phyloP scores from a whole-genome alignment of 75 land plant species.

The Azolla pinnata region DNA sequence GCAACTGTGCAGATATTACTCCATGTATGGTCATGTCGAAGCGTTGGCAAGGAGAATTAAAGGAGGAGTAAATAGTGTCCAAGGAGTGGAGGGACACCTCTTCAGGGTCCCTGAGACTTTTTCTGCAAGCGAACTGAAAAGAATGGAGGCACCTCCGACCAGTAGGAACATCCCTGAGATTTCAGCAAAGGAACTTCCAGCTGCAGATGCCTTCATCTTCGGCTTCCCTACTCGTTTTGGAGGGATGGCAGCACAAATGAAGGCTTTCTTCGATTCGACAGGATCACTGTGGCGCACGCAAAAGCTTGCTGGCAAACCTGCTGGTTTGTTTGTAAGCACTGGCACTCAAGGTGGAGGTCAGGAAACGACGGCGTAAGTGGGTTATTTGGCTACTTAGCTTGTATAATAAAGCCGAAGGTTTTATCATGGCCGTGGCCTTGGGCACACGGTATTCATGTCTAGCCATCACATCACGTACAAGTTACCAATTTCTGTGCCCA shows the following conservation, averaged over 20 bases:
- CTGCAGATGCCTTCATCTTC: slow-evolving; percentile 73
- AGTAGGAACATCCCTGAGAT: slow-evolving; percentile 54
- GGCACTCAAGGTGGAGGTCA: slow-evolving; percentile 94
- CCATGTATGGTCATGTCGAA: slow-evolving; percentile 95
- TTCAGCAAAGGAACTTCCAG: slow-evolving; percentile 43
- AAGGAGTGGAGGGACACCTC: slow-evolving; percentile 67
- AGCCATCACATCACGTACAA: too few relatives aligned
- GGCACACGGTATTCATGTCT: too few relatives aligned
- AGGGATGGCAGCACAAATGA: slow-evolving; percentile 87
- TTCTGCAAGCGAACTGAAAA: slow-evolving; percentile 41
- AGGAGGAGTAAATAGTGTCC: slow-evolving; percentile 69
- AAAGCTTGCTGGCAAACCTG: slow-evolving; percentile 77
- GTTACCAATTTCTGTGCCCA: too few relatives aligned
- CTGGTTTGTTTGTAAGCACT: slow-evolving; percentile 84
- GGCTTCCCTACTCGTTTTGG: slow-evolving; percentile 92
- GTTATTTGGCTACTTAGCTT: too few relatives aligned
- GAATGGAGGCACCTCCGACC: slow-evolving; percentile 71
- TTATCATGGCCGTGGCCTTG: too few relatives aligned
- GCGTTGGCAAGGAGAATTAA: slow-evolving; percentile 68
- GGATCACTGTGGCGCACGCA: slow-evolving; percentile 69
- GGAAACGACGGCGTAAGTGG: slow-evolving; percentile 93
- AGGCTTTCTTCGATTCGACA: slow-evolving; percentile 82
- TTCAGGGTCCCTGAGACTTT: slow-evolving; percentile 75
- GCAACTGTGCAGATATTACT: slow-evolving; percentile 49
- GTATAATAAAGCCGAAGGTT: too few relatives aligned